Evolutionary conservation across 2,329 filamentous ascomycete species (phyloP).

Genomic region (Esteya vermicola): DNA sequence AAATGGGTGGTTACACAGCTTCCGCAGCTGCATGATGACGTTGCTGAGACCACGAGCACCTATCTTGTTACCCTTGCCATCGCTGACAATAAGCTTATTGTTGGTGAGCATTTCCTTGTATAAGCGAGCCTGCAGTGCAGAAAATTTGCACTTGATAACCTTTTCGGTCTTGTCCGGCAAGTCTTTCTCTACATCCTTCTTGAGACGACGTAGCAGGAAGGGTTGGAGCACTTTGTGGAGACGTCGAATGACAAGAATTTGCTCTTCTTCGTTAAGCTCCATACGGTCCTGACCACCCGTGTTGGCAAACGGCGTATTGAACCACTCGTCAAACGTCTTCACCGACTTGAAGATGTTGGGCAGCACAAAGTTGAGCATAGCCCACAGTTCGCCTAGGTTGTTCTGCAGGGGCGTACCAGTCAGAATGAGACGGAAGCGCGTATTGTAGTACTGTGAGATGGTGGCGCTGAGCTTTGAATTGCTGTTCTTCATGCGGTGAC

Average conservation of each 20-base stretch:
- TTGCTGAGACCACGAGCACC: slow-evolving; percentile 92
- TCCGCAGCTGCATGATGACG: slow-evolving; percentile 99
- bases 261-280: slow-evolving; percentile 98
- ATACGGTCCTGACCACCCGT: slow-evolving; percentile 97
- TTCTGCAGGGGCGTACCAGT: slow-evolving; percentile 97
- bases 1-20: slow-evolving; percentile 97
- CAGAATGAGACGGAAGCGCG: slow-evolving; percentile 88
- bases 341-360: slow-evolving; percentile 99
- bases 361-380: slow-evolving; percentile 94
- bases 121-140: slow-evolving; percentile 77
- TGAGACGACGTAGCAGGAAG: slow-evolving; percentile 93
- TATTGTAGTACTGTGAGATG: slow-evolving; percentile 88
- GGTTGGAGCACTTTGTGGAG: slow-evolving; percentile 94
- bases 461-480: slow-evolving; percentile 93
- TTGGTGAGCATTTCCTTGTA: slow-evolving; percentile 97
- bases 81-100: slow-evolving; percentile 86
- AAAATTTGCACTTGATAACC: slow-evolving; percentile 98
- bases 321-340: slow-evolving; percentile 99
- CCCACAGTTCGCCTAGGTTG: slow-evolving; percentile 91
- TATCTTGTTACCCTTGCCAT: slow-evolving; percentile 90
- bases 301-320: slow-evolving; percentile 98
- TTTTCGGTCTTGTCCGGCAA: slow-evolving; percentile 97
- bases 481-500: slow-evolving; percentile 98
- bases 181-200: slow-evolving; percentile 99
- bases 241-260: slow-evolving; percentile 93